These are phyloP conservation scores for Talaromyces amestolkiae DNA, from an alignment of 2,329 filamentous ascomycete genomes.

Conservation along the genomic window DNA sequence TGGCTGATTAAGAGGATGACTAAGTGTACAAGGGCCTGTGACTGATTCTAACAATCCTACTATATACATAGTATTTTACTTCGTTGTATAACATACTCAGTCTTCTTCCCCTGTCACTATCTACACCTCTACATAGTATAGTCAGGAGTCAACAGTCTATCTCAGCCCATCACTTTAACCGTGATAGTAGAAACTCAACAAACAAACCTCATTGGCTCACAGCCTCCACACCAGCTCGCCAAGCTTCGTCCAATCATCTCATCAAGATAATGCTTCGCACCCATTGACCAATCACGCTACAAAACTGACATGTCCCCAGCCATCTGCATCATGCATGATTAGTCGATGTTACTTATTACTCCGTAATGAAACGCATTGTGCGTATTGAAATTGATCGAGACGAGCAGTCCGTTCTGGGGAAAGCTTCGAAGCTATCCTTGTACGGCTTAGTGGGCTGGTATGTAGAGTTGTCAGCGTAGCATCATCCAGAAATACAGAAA, in stretches of 20 bases:
- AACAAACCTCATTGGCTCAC: background rate
- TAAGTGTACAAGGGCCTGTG: background rate
- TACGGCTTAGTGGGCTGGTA: background rate
- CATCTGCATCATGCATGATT: background rate
- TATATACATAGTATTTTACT: no score
- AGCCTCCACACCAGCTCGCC: background rate
- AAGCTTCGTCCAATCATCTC: background rate
- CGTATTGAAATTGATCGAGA: background rate
- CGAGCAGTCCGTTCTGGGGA: background rate
- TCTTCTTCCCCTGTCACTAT: background rate
- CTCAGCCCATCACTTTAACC: background rate
- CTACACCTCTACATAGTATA: background rate
- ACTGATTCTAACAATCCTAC: no score
- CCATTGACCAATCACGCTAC: slow-evolving; percentile 1
- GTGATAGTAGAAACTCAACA: background rate
- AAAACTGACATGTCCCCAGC: background rate
- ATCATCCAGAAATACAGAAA: background rate
- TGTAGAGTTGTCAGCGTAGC: background rate
- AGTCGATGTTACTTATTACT: background rate
- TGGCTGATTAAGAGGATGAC: background rate
- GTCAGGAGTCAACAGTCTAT: background rate
- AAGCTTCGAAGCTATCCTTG: background rate
- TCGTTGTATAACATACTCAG: background rate
- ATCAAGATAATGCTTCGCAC: background rate
- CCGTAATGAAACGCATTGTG: background rate